Conservation (phyloP, 176 grass and related monocot species). For the Bothriochloa decipiens region DNA sequence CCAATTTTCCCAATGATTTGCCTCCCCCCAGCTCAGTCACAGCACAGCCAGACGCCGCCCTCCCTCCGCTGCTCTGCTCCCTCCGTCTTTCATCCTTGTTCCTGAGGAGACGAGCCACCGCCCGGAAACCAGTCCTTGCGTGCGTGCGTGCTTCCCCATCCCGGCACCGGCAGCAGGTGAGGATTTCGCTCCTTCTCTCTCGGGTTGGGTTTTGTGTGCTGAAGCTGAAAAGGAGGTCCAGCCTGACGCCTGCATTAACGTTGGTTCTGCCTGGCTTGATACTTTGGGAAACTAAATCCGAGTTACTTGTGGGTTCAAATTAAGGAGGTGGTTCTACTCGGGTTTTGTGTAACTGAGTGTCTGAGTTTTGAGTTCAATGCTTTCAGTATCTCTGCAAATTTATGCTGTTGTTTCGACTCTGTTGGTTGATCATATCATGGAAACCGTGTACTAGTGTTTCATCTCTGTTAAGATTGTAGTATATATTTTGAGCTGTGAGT, state of each 20-base stretch:
- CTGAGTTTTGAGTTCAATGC: neutral
- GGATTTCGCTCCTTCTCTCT: neutral
- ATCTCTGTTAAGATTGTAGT: neutral
- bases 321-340: neutral
- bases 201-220: neutral
- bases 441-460: neutral
- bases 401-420: neutral
- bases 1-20: neutral
- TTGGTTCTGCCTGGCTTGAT: neutral
- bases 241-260: neutral
- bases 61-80: neutral
- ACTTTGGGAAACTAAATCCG: neutral
- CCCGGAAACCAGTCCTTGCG: neutral
- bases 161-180: constrained; percentile 1
- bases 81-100: neutral
- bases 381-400: neutral
- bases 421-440: neutral
- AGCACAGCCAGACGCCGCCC: neutral
- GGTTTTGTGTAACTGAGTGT: neutral
- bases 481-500: neutral
- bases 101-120: neutral
- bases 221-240: neutral
- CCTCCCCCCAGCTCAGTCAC: neutral
- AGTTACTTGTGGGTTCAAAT: neutral
- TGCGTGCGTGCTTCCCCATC: neutral